A percentile compares a stretch with the other conserved stretches of the same genome.
phyloP scores from a whole-genome alignment of 495 filamentous ascomycete genomes.

The Neurospora sp. region DNA sequence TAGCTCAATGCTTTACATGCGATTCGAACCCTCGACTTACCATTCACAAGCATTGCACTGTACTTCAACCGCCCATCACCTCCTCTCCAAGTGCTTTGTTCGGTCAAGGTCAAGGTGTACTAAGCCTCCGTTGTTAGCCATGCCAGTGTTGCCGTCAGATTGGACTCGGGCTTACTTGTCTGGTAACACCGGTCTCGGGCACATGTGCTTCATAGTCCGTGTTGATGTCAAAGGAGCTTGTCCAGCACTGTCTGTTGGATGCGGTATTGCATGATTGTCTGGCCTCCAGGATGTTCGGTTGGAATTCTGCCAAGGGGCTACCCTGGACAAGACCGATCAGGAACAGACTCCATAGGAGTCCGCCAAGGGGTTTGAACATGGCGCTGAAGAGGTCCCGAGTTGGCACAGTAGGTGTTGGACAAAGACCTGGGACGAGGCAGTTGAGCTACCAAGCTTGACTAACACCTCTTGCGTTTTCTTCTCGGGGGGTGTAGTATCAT shows the following conservation, averaged over 20 bases:
- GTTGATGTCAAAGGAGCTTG: slow-evolving; percentile 23
- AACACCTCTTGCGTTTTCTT: too few relatives aligned
- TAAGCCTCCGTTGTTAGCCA: slow-evolving; percentile 3
- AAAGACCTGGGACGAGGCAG: neutral
- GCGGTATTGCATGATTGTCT: slow-evolving; percentile 25
- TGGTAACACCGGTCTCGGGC: slow-evolving; percentile 17
- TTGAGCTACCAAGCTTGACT: neutral
- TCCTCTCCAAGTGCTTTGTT: slow-evolving; percentile 22
- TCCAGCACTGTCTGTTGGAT: slow-evolving; percentile 28
- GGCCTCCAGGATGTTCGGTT: slow-evolving; percentile 1
- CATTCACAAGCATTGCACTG: slow-evolving; percentile 36
- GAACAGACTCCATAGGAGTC: slow-evolving; percentile 8
- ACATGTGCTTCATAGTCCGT: slow-evolving; percentile 23
- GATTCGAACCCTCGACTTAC: slow-evolving; percentile 3
- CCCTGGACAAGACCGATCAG: neutral
- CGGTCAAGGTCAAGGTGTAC: slow-evolving; percentile 31
- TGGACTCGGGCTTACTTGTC: slow-evolving; percentile 9
- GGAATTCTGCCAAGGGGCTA: neutral
- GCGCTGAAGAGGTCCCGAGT: neutral
- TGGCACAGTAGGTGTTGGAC: neutral
- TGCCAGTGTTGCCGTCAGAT: neutral
- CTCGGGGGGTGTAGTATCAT: neutral
- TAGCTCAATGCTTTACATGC: neutral
- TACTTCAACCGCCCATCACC: slow-evolving; percentile 35
- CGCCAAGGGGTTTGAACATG: neutral